phyloP scores from a whole-genome alignment of 129 eudicot genomes.

The Centaurea solstitialis region DNA sequence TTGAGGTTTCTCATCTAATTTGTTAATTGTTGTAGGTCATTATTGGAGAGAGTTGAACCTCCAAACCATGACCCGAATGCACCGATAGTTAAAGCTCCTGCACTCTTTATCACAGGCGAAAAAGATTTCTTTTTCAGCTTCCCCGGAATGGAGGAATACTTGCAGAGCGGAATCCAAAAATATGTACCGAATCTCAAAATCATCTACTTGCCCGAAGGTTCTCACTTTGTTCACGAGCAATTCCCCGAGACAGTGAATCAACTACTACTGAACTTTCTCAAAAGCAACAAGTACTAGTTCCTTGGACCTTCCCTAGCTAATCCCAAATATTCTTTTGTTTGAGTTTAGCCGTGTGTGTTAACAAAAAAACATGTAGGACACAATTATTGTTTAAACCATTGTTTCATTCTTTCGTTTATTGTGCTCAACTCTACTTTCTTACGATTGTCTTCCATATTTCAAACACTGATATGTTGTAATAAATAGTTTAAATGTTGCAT shows the following conservation, averaged over 20 bases:
- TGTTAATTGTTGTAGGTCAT: slow-evolving; percentile 23
- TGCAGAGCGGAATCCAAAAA: slow-evolving; percentile 25
- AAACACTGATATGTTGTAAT: neutral
- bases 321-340: neutral
- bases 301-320: neutral
- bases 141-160: slow-evolving; percentile 38
- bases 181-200: neutral
- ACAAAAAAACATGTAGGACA: neutral
- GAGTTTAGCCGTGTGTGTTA: too few species aligned
- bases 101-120: slow-evolving; percentile 36
- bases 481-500: neutral
- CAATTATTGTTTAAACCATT: neutral
- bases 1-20: neutral
- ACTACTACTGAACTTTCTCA: too few species aligned
- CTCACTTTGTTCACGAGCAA: neutral
- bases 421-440: neutral
- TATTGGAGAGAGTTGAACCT: neutral
- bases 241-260: too few species aligned
- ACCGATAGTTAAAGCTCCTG: slow-evolving; percentile 32
- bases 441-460: neutral
- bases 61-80: neutral
- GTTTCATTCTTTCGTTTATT: too few species aligned
- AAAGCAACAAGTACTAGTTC: too few species aligned
- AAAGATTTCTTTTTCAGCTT: slow-evolving; percentile 35
- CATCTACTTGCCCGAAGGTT: neutral